phyloP scores from a whole-genome alignment of 2,329 filamentous ascomycete species.

The Pseudopithomyces chartarum region DNA sequence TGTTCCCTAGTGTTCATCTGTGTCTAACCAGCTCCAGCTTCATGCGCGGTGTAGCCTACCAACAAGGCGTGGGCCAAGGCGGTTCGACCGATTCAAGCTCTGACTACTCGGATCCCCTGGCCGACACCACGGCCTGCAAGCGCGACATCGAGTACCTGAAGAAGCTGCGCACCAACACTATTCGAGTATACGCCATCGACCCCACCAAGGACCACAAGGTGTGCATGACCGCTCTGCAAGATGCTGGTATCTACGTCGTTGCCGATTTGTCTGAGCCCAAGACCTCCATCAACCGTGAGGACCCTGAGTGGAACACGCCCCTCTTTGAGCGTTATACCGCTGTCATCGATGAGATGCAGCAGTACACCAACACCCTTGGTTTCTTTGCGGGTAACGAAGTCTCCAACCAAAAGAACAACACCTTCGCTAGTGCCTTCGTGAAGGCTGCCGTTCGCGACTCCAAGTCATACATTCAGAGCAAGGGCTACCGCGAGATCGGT shows the following conservation, averaged over 20 bases:
- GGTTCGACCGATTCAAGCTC: conserved; percentile 46
- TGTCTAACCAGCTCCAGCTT: conserved; percentile 55
- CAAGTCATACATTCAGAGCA: conserved; percentile 88
- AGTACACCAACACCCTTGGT: conserved; percentile 90
- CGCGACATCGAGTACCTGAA: conserved; percentile 84
- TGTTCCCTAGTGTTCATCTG: conserved; percentile 18
- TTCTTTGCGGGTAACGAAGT: conserved; percentile 99
- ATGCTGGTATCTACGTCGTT: conserved; percentile 92
- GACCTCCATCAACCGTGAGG: conserved; percentile 82
- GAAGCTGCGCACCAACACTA: conserved; percentile 84
- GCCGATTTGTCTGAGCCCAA: conserved; percentile 85
- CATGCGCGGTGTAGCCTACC: conserved; percentile 94
- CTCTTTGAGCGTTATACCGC: conserved; percentile 80
- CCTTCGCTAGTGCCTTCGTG: conserved; percentile 86
- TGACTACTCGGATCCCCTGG: conserved; percentile 81
- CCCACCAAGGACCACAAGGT: conserved; percentile 75
- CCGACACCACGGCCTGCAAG: conserved; percentile 71
- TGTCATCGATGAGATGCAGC: conserved; percentile 79
- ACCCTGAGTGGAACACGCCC: conserved; percentile 76
- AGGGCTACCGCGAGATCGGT: conserved; percentile 77
- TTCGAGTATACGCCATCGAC: conserved; percentile 94
- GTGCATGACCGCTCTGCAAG: conserved; percentile 83
- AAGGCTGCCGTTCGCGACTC: conserved; percentile 97
- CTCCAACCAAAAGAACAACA: conserved; percentile 87
- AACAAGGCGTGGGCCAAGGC: conserved; percentile 67